These are phyloP conservation scores for Lactifluus volemus DNA, from an alignment of 768 basidiomycete genomes.

Conservation along the genomic window DNA sequence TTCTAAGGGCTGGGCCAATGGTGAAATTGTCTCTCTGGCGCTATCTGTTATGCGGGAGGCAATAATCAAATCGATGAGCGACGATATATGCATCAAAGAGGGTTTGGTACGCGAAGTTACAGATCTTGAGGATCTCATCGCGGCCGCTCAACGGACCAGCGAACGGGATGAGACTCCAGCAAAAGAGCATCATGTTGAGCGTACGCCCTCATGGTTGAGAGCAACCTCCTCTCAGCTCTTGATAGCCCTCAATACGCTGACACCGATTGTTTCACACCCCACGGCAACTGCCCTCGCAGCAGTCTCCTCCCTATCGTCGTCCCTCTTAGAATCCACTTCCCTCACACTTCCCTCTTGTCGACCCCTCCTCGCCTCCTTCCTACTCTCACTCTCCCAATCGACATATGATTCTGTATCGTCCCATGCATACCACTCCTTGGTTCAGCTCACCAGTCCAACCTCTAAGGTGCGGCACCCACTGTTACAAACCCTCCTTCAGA, in stretches of 20 bases:
- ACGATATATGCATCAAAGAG: conserved; percentile 54
- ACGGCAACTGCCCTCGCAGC: conserved; percentile 55
- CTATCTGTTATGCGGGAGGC: conserved; percentile 47
- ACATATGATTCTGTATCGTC: conserved; percentile 43
- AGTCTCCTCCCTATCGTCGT: conserved; percentile 45
- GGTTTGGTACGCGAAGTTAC: conserved; percentile 48
- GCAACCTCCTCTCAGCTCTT: conserved; percentile 78
- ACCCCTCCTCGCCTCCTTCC: conserved; percentile 57
- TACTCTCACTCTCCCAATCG: conserved; percentile 65
- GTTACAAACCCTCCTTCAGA: conserved; percentile 50
- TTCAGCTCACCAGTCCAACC: conserved; percentile 34
- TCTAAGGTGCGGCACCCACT: conserved; percentile 38
- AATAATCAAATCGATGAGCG: conserved; percentile 53
- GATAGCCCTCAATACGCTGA: conserved; percentile 70
- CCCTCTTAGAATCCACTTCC: conserved; percentile 45
- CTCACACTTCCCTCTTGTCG: conserved; percentile 61
- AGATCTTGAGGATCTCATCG: conserved; percentile 55
- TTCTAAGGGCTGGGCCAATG: conserved; percentile 62
- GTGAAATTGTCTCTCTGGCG: conserved; percentile 52
- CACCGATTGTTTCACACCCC: conserved; percentile 63
- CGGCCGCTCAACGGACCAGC: conserved; percentile 21
- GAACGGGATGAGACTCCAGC: neutral
- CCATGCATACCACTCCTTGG: conserved; percentile 40
- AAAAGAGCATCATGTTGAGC: neutral
- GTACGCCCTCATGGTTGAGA: conserved; percentile 61